A percentile compares a stretch with the other conserved stretches of the same genome.
Conservation (phyloP, 106 monocot species). For the Posidonia australis region DNA sequence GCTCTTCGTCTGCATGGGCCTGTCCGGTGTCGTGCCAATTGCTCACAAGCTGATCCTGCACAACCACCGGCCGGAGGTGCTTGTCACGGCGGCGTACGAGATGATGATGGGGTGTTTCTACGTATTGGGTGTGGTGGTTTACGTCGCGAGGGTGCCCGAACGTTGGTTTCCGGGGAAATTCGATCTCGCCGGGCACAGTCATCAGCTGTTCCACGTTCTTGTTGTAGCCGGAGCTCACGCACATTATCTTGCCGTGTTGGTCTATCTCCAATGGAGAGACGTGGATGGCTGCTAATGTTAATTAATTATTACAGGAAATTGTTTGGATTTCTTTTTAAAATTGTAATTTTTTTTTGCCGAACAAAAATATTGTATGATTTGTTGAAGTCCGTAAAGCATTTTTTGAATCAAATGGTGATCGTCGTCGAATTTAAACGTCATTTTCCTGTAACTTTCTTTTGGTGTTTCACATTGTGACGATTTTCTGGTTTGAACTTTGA, state of each 20-base stretch:
- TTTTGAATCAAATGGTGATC: too few relatives aligned
- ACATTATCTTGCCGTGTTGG: conserved; percentile 54
- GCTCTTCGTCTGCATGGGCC: conserved; percentile 59
- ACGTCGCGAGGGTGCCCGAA: conserved; percentile 55
- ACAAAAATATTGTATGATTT: too few relatives aligned
- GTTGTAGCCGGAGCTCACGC: conserved; percentile 48
- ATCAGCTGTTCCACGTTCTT: neutral
- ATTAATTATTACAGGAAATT: too few relatives aligned
- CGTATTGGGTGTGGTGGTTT: conserved; percentile 45
- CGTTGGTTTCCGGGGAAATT: conserved; percentile 71
- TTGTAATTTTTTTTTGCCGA: too few relatives aligned
- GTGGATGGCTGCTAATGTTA: conserved; percentile 31
- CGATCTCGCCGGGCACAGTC: conserved; percentile 13
- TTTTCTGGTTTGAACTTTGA: too few relatives aligned
- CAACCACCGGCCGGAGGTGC: conserved; percentile 38
- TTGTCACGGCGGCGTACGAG: conserved; percentile 54
- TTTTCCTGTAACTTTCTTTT: too few relatives aligned
- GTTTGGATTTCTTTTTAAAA: too few relatives aligned
- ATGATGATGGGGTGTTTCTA: conserved; percentile 43
- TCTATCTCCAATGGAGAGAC: conserved; percentile 63
- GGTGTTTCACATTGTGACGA: too few relatives aligned
- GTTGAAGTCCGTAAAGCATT: too few relatives aligned
- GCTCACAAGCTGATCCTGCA: conserved; percentile 47
- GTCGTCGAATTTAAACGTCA: too few relatives aligned
- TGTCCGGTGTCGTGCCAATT: conserved; percentile 59